Conservation (phyloP, 495 filamentous ascomycete species). For the Annulohypoxylon moriforme region DNA sequence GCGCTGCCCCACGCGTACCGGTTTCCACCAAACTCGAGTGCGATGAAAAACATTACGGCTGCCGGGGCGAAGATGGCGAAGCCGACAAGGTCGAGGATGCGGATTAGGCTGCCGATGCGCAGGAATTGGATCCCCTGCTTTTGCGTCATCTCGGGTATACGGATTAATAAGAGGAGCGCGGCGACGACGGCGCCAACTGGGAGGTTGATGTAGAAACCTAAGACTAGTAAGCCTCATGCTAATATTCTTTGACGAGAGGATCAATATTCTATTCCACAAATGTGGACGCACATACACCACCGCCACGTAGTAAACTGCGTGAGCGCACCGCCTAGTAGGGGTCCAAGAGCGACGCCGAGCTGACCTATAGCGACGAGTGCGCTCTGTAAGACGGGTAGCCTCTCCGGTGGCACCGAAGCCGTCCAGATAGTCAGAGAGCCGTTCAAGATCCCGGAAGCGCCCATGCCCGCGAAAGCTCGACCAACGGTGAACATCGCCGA, state of each 20-base stretch:
- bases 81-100: slow-evolving; percentile 46
- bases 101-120: neutral
- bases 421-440: slow-evolving; percentile 5
- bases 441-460: neutral
- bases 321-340: slow-evolving; percentile 41
- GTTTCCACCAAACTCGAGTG: slow-evolving; percentile 61
- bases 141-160: slow-evolving; percentile 30
- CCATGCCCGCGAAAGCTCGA: neutral
- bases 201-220: slow-evolving; percentile 61
- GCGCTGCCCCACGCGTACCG: slow-evolving; percentile 59
- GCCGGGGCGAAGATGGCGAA: slow-evolving; percentile 50
- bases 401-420: neutral
- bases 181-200: slow-evolving; percentile 54
- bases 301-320: slow-evolving; percentile 49
- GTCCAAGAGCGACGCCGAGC: neutral
- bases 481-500: slow-evolving; percentile 6
- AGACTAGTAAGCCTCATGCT: too few relatives aligned
- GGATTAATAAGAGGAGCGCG: slow-evolving; percentile 13
- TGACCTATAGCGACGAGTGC: neutral
- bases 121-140: neutral
- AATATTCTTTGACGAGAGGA: too few relatives aligned
- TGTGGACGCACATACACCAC: slow-evolving; percentile 45
- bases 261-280: neutral
- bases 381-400: neutral
- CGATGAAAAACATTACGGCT: slow-evolving; percentile 62